These are phyloP conservation scores for Pleurostoma richardsiae DNA, from an alignment of 2,329 filamentous ascomycete species.

Conservation along the genomic window DNA sequence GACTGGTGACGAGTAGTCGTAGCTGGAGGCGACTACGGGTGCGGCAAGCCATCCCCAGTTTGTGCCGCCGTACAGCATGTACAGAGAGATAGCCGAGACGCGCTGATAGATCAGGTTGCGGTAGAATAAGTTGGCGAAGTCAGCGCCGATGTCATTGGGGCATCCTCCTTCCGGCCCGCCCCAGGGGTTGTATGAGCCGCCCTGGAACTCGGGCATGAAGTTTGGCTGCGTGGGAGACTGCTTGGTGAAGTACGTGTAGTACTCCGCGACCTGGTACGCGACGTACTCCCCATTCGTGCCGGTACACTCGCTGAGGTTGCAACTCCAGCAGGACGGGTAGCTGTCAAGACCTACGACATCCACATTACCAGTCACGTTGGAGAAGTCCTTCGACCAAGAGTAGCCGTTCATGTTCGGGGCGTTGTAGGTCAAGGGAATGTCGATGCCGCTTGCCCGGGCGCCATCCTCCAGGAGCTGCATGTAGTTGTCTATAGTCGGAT, in stretches of 20 bases:
- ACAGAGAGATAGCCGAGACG: slow-evolving; percentile 54
- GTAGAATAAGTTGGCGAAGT: slow-evolving; percentile 62
- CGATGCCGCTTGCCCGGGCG: slow-evolving; percentile 51
- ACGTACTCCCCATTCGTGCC: slow-evolving; percentile 55
- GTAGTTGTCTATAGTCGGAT: slow-evolving; percentile 43
- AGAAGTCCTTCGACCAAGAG: slow-evolving; percentile 58
- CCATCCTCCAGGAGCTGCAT: slow-evolving; percentile 52
- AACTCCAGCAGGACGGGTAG: slow-evolving; percentile 57
- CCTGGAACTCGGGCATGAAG: slow-evolving; percentile 56
- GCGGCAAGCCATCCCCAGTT: slow-evolving; percentile 57
- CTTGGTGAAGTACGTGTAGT: slow-evolving; percentile 18
- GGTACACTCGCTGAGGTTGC: slow-evolving; percentile 55
- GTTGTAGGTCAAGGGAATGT: slow-evolving; percentile 53
- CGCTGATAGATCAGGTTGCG: slow-evolving; percentile 55
- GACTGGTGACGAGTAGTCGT: slow-evolving; percentile 60
- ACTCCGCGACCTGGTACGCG: slow-evolving; percentile 32
- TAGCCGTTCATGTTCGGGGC: slow-evolving; percentile 53
- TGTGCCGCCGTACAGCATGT: slow-evolving; percentile 62
- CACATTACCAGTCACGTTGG: slow-evolving; percentile 49
- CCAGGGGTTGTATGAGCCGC: slow-evolving; percentile 58
- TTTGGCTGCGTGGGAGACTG: slow-evolving; percentile 37
- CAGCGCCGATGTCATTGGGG: slow-evolving; percentile 45
- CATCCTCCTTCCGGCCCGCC: slow-evolving; percentile 53
- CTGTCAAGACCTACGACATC: slow-evolving; percentile 48
- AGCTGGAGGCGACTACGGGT: slow-evolving; percentile 54